phyloP scores from a whole-genome alignment of 2,329 filamentous ascomycete genomes.

The Oidium heveae region DNA sequence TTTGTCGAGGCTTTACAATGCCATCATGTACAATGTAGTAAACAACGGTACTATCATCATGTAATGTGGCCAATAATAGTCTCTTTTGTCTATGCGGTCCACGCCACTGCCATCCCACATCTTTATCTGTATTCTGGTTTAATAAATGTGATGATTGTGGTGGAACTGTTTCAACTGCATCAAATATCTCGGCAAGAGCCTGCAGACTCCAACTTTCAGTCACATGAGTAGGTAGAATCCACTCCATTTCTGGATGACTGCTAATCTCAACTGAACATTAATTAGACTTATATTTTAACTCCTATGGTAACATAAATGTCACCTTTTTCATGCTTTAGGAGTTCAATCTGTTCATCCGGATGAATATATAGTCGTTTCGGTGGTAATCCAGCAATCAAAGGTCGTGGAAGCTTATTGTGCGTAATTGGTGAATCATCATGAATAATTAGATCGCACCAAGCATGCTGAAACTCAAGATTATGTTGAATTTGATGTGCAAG shows the following conservation, averaged over 20 bases:
- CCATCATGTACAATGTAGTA: slow-evolving; percentile 73
- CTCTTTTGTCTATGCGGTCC: slow-evolving; percentile 32
- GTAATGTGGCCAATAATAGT: slow-evolving; percentile 46
- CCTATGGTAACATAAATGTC: slow-evolving; percentile 12
- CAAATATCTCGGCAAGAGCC: slow-evolving; percentile 31
- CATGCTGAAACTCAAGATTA: slow-evolving; percentile 52
- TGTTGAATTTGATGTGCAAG: slow-evolving; percentile 36
- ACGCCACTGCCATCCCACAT: slow-evolving; percentile 19
- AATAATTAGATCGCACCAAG: slow-evolving; percentile 38
- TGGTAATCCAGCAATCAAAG: slow-evolving; percentile 46
- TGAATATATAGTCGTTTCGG: slow-evolving; percentile 52
- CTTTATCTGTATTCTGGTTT: not conserved
- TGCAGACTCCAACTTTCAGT: slow-evolving; percentile 46
- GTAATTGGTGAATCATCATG: slow-evolving; percentile 22
- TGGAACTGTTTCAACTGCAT: not conserved
- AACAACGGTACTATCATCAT: slow-evolving; percentile 60
- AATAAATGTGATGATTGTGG: slow-evolving; percentile 4
- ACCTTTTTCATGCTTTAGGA: slow-evolving; percentile 33
- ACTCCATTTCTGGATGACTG: slow-evolving; percentile 32
- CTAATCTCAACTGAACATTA: not conserved
- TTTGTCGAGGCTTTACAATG: slow-evolving; percentile 67
- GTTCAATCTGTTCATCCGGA: slow-evolving; percentile 56
- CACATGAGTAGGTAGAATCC: slow-evolving; percentile 51
- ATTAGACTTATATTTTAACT: too few species aligned
- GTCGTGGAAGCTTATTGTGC: slow-evolving; percentile 23